Evolutionary conservation across 441 rosid genomes (phyloP).

Genomic region (Erodium trifolium): DNA sequence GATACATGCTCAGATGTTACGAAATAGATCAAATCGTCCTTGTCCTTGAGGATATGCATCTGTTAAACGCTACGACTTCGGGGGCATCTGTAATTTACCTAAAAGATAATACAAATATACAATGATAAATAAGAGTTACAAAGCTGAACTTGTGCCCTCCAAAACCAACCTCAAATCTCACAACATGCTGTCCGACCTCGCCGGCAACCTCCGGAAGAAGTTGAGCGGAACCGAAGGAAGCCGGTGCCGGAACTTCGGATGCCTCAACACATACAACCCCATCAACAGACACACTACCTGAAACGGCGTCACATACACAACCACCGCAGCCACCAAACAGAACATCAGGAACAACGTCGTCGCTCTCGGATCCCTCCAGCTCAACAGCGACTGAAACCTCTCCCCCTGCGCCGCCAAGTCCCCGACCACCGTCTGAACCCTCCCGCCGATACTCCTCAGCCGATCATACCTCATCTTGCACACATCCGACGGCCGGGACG

Average conservation of each 20-base stretch:
- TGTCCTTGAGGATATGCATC: no score
- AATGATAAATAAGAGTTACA: no score
- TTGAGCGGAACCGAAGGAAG: constrained; percentile 71
- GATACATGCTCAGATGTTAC: no score
- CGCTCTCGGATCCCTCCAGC: constrained; percentile 95
- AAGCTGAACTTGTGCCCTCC: no score
- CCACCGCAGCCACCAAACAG: constrained; percentile 67
- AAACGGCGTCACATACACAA: constrained; percentile 77
- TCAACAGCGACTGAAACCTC: constrained; percentile 65
- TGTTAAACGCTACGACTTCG: no score
- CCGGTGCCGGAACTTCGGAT: constrained; percentile 78
- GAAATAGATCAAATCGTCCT: no score
- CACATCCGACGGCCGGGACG: constrained; percentile 53
- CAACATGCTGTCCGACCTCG: constrained; percentile 78
- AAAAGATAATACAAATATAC: no score
- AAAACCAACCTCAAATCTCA: constrained; percentile 18
- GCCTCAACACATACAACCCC: constrained; percentile 76
- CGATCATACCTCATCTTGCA: constrained; percentile 84
- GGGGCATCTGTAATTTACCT: no score
- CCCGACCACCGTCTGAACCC: constrained; percentile 85
- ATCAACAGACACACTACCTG: constrained; percentile 64
- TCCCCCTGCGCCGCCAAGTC: constrained; percentile 93
- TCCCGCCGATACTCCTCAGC: constrained; percentile 74
- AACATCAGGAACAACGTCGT: constrained; percentile 53
- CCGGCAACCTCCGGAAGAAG: constrained; percentile 85